Base-by-base conservation (phyloP, 371 early-diverging fungal species). In the Mucor velutinosus region DNA sequence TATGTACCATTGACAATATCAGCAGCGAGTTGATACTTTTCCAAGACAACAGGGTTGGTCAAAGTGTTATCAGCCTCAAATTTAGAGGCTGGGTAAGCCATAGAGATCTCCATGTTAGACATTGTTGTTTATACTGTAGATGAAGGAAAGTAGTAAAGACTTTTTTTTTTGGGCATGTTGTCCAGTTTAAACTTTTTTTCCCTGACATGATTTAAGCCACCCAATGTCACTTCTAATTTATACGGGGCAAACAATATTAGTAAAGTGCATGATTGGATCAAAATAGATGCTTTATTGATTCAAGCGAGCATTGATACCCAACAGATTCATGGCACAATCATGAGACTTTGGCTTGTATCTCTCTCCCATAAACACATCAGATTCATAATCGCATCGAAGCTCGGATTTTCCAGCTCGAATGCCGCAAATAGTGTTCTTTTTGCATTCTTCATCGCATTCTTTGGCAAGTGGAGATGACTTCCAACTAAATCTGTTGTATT, bases 21-120 rank as follows among this genome's bases (percentile, higher is more conserved):
- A 56, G 93, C 93, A 53, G 95, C 91, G 41, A 88, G 80, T 74
- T 88, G 89, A 81, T 95, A 96, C 84, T 93, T 94, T 70, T 86
- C 87, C 68, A 92, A 74, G 59, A 94, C 92, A 39, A 72, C 75
- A 33, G 83, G 76, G 74, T 87, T 83, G 25, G 80, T 71, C 53
- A 91, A 75, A 62, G 86, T 79, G 74, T 92, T 91, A 79, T 93
- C 91, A 56, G 82, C 72, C 39, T 82, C 85, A 43, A 87, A 88
- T 73, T 83, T 86, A 68, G 84, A 78, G 60, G 67, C 73, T 14
- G 84, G 76, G 32, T 84, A 84, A 35, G 63, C 62, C 49, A 75
- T 56, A 25, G 78, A 62, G 37, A 81, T 55, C 62, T 79, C 80
- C 80, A 79, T 79, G 32, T 66, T 73, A 56, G 75, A 51, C 66